Evolutionary conservation across 2,329 filamentous ascomycete genomes (phyloP).

Genomic region (Onygena corvina): DNA sequence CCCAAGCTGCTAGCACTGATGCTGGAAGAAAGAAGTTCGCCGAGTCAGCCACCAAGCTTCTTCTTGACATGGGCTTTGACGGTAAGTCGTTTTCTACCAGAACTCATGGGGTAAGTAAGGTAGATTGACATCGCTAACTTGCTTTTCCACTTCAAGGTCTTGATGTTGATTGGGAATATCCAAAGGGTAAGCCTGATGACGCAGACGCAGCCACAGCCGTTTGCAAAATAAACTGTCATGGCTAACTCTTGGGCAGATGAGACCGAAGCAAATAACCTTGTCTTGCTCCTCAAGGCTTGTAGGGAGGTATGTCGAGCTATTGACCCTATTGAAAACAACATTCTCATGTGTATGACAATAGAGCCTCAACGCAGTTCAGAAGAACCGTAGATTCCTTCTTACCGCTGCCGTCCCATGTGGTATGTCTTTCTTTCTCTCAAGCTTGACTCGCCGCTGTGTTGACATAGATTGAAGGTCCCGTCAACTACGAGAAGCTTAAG

Average conservation of each 20-base stretch:
- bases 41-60: slow-evolving; percentile 56
- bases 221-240: not conserved
- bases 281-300: slow-evolving; percentile 33
- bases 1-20: slow-evolving; percentile 51
- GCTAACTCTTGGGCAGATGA: slow-evolving; percentile 26
- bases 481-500: slow-evolving; percentile 33
- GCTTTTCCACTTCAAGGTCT: slow-evolving; percentile 21
- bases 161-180: slow-evolving; percentile 41
- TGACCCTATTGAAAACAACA: too few relatives aligned
- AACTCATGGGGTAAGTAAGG: not conserved
- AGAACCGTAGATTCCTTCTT: slow-evolving; percentile 35
- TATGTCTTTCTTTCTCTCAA: slow-evolving; percentile 11
- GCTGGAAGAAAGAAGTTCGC: slow-evolving; percentile 56
- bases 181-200: slow-evolving; percentile 23
- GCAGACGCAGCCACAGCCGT: not conserved
- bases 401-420: slow-evolving; percentile 41
- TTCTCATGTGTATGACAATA: not conserved
- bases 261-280: slow-evolving; percentile 32
- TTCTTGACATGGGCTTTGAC: slow-evolving; percentile 67
- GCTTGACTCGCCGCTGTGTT: not conserved
- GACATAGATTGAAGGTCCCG: slow-evolving; percentile 22
- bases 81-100: slow-evolving; percentile 20
- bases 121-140: not conserved
- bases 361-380: slow-evolving; percentile 12
- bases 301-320: slow-evolving; percentile 24